Evolutionary conservation across 805 yeast genomes (phyloP).

Genomic region (Saccharomycopsis selenospora): DNA sequence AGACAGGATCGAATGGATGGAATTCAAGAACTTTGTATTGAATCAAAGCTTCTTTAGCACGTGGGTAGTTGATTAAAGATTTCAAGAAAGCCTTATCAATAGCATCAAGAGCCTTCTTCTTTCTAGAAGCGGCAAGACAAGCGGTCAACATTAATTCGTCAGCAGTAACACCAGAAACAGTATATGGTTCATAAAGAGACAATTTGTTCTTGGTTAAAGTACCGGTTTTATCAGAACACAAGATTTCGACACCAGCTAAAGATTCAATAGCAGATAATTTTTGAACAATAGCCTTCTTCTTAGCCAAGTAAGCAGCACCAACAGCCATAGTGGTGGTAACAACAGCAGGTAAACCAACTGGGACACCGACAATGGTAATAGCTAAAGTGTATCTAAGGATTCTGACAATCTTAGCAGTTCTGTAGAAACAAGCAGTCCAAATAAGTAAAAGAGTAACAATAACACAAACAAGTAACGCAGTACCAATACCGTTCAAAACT

Average conservation of each 20-base stretch:
- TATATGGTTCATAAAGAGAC: constrained; percentile 94
- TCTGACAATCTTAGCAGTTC: constrained; percentile 78
- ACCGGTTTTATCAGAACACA: constrained; percentile 98
- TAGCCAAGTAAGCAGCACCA: constrained; percentile 98
- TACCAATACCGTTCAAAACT: constrained; percentile 96
- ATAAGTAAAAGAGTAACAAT: constrained; percentile 80
- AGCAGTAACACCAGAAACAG: constrained; percentile 94
- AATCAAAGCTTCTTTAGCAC: constrained; percentile 86
- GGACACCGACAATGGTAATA: constrained; percentile 95
- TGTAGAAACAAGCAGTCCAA: constrained; percentile 92
- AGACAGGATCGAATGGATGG: constrained; percentile 97
- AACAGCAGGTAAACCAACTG: constrained; percentile 98
- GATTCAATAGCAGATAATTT: constrained; percentile 95
- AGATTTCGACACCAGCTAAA: constrained; percentile 93
- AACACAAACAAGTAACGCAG: constrained; percentile 81
- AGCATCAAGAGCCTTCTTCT: constrained; percentile 97
- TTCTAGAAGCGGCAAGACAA: constrained; percentile 95
- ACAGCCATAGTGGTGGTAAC: constrained; percentile 99
- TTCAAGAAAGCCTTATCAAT: constrained; percentile 95
- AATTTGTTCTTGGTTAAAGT: constrained; percentile 96
- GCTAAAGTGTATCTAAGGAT: constrained; percentile 90
- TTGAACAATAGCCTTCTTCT: constrained; percentile 96
- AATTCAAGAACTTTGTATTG: constrained; percentile 92
- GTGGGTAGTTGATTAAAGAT: constrained; percentile 79
- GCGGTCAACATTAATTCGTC: constrained; percentile 97